Base-by-base conservation (phyloP, 345 rosid genomes). In the Passiflora organensis region DNA sequence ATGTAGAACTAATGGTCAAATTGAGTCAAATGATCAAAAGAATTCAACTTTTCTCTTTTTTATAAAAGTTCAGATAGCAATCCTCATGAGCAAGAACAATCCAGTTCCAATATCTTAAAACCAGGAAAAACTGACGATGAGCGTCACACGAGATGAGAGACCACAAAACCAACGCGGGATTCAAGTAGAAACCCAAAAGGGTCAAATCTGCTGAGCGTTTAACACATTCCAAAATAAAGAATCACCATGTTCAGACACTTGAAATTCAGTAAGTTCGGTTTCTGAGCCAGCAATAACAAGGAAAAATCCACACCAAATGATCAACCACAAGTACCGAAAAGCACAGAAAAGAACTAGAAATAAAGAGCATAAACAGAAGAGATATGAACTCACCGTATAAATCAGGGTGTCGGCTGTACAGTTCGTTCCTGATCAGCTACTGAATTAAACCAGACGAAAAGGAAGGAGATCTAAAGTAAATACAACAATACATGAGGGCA, bases 401-500 rank as follows among this genome's bases (percentile, higher is more conserved):
- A 56, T 63, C 41, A 65, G 63, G 63, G 38, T 42, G 5, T 50
- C 25, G 19, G 22, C 42, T 6, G 55, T 10, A 45, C 24, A 48
- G 54, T 58, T 17, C 51, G 54, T 58, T 17, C 51, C 41, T 16
- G 60, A 51, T 60, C 56, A 58, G 71, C 77, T 72, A 74, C 63
- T 57, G 72, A 70, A 73, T 17, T 41, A 65, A 11, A 56, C 38
- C 48, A 61, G 64, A 50, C 19, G 79, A 69, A 62, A 65, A 58
- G 59, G 74, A 77, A 46, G 78, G 78, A 71, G 86, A 80, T 80
- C 82, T 79, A 55, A 76, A 75, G 43, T 74, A 72, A 67, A 80
- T 64, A 66, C 59, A 66, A 53, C 67, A 69, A 65, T 64, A 78
- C 79, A 70, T 70, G 72, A 56, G 73, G 65, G 66, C 58, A n/a